phyloP scores from a whole-genome alignment of 306 rosid genomes.

The Macrotyloma uniflorum region DNA sequence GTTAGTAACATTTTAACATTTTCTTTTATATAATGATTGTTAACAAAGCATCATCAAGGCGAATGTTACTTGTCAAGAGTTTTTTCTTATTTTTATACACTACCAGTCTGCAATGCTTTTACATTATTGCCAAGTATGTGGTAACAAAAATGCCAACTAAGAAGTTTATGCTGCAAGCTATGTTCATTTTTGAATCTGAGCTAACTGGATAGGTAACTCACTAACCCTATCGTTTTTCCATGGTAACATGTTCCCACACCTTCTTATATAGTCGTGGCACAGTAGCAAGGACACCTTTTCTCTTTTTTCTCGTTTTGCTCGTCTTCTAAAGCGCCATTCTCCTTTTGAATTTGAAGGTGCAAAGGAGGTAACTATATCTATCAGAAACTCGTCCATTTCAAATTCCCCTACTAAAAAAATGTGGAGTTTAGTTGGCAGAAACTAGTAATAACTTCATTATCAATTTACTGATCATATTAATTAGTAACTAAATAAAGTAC shows the following conservation, averaged over 20 bases:
- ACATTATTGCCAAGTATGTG: background rate
- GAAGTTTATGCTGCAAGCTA: background rate
- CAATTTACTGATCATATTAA: conserved; percentile 10
- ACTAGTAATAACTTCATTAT: background rate
- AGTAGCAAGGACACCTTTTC: conserved; percentile 35
- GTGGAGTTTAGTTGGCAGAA: conserved; percentile 2
- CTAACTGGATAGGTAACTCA: conserved; percentile 3
- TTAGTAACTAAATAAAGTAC: conserved; percentile 28
- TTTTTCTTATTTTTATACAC: conserved; percentile 8
- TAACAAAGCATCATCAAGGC: background rate
- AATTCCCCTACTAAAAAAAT: conserved; percentile 27
- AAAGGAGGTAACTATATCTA: conserved; percentile 41
- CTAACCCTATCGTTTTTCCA: conserved; percentile 15
- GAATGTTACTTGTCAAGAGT: background rate
- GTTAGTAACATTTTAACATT: background rate
- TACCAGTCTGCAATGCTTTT: background rate
- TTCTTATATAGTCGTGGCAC: conserved; percentile 26
- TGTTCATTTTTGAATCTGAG: conserved; percentile 40
- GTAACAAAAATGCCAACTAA: background rate
- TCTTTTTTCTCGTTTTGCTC: conserved; percentile 38
- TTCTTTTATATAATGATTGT: background rate
- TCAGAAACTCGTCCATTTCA: conserved; percentile 26
- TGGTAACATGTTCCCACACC: conserved; percentile 34
- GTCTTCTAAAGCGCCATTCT: conserved; percentile 38
- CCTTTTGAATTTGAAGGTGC: conserved; percentile 45